A percentile compares a stretch with the other conserved stretches of the same genome.
Evolutionary conservation across 2,329 filamentous ascomycete species (phyloP).

Genomic region (Lachnellula occidentalis): DNA sequence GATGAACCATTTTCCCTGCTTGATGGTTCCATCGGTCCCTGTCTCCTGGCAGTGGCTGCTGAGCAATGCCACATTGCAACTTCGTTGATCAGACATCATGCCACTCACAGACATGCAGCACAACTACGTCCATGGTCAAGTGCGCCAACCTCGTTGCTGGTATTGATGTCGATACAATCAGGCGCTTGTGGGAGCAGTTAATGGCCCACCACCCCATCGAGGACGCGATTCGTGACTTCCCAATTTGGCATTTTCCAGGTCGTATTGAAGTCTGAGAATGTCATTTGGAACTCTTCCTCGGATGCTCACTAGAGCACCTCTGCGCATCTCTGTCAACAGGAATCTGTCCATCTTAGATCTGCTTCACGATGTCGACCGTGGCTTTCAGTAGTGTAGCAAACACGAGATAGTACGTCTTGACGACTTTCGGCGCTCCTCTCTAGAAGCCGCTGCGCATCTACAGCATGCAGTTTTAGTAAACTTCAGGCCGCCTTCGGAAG

Average conservation of each 20-base stretch:
- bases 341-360: not conserved
- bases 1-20: constrained; percentile 1
- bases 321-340: constrained; percentile 2
- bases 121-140: not conserved
- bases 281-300: not conserved
- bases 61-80: constrained; percentile 2
- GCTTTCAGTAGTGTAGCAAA: constrained; percentile 1
- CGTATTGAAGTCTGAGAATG: constrained; percentile 2
- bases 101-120: constrained; percentile 1
- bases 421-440: not conserved
- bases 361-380: not conserved
- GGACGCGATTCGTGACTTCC: constrained; percentile 1
- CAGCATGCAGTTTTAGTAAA: constrained; percentile 2
- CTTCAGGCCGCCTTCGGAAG: constrained; percentile 1
- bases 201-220: constrained; percentile 2
- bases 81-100: not conserved
- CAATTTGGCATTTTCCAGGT: constrained; percentile 1
- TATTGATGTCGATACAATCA: not conserved
- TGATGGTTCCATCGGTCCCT: not conserved
- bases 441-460: constrained; percentile 1
- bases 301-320: constrained; percentile 2
- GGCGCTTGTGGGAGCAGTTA: not conserved
- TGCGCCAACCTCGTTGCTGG: not conserved
- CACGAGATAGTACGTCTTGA: not conserved
- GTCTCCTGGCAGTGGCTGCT: not conserved